These are phyloP conservation scores for Alternaria viburni DNA, from an alignment of 2,329 filamentous ascomycete genomes.

Conservation along the genomic window DNA sequence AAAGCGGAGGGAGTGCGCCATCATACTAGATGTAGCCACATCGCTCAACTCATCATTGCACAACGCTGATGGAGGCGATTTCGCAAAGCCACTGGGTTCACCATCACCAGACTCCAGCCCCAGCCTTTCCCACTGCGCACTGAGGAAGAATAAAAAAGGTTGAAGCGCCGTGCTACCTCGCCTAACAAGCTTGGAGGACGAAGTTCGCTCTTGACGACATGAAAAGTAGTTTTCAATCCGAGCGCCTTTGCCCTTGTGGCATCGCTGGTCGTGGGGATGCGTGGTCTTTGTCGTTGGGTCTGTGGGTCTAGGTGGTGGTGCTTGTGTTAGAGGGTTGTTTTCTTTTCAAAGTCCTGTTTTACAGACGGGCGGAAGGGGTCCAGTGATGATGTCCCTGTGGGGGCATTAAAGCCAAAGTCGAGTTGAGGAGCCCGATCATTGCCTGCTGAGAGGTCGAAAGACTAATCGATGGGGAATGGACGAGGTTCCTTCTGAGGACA, in stretches of 20 bases:
- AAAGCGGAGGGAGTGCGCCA: slow-evolving; percentile 44
- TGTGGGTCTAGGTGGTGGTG: slow-evolving; percentile 12
- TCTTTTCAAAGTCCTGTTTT: slow-evolving; percentile 12
- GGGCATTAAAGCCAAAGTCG: slow-evolving; percentile 46
- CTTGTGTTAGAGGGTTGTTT: slow-evolving; percentile 15
- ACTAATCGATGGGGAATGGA: slow-evolving; percentile 13
- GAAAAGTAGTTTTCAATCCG: slow-evolving; percentile 47
- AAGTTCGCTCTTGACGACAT: slow-evolving; percentile 34
- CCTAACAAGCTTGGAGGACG: slow-evolving; percentile 20
- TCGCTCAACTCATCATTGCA: slow-evolving; percentile 24
- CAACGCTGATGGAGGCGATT: slow-evolving; percentile 14
- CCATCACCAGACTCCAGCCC: slow-evolving; percentile 9
- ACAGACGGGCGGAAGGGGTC: slow-evolving; percentile 29
- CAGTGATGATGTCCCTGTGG: slow-evolving; percentile 43
- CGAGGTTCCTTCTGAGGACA: slow-evolving; percentile 42
- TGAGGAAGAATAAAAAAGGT: slow-evolving; percentile 44
- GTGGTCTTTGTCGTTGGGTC: slow-evolving; percentile 35
- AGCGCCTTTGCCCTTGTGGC: slow-evolving; percentile 32
- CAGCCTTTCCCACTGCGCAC: slow-evolving; percentile 37
- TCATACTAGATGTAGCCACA: slow-evolving; percentile 32
- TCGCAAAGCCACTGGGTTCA: slow-evolving; percentile 25
- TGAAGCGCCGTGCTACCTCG: slow-evolving; percentile 34
- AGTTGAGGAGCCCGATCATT: slow-evolving; percentile 34
- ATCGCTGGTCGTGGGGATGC: slow-evolving; percentile 28
- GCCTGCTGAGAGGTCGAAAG: slow-evolving; percentile 17